phyloP scores from a whole-genome alignment of 495 filamentous ascomycete species.

The Cenococcum geophilum region DNA sequence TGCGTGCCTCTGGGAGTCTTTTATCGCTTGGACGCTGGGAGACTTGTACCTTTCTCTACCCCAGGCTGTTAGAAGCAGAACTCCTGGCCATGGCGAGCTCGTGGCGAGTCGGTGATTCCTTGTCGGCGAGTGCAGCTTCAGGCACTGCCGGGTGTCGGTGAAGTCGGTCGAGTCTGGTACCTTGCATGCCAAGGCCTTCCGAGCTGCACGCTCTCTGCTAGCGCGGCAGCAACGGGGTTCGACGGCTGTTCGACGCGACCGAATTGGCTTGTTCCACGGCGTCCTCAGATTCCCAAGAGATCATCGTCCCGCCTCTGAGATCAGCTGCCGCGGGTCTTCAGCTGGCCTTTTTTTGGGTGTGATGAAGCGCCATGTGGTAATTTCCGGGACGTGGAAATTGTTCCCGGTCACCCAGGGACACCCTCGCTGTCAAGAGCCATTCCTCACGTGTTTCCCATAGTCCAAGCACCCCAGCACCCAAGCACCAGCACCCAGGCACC shows the following conservation, averaged over 20 bases:
- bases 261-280: not conserved
- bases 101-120: not conserved
- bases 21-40: not conserved
- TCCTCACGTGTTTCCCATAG: not conserved
- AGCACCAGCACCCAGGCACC: too few species aligned
- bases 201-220: not conserved
- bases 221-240: not conserved
- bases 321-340: not conserved
- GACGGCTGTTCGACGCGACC: not conserved
- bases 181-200: not conserved
- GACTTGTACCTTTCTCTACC: not conserved
- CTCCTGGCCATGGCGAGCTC: not conserved
- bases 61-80: too few species aligned
- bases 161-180: not conserved
- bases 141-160: not conserved
- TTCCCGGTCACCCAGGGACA: not conserved
- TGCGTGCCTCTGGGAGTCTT: not conserved
- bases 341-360: not conserved
- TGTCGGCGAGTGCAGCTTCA: not conserved
- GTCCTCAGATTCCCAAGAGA: not conserved
- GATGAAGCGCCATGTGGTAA: conserved; percentile 4
- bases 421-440: not conserved
- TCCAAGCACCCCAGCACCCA: not conserved
- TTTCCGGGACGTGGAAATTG: conserved; percentile 4
- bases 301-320: not conserved